Evolutionary conservation across 805 yeast species (phyloP).

Genomic region (Suhomyces tanzawaensis): DNA sequence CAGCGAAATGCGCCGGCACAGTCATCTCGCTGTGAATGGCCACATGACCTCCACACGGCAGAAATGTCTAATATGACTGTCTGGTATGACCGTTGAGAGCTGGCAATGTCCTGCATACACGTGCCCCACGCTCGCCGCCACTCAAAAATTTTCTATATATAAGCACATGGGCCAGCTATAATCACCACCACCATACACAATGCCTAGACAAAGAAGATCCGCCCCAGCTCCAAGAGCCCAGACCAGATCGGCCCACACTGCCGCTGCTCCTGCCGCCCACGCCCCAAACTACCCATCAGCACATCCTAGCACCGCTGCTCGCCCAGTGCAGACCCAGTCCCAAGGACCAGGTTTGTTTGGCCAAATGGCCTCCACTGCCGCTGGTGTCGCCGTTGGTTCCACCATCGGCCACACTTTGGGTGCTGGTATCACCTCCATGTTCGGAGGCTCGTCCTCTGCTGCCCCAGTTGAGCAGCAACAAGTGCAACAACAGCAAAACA

Average conservation of each 20-base stretch:
- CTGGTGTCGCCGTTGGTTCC: conserved; percentile 99
- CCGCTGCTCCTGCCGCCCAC: conserved; percentile 52
- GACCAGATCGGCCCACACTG: conserved; percentile 72
- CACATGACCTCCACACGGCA: too few relatives aligned
- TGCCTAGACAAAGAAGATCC: conserved; percentile 56
- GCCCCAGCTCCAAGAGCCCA: conserved; percentile 50
- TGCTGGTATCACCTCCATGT: conserved; percentile 87
- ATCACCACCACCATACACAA: conserved; percentile 12
- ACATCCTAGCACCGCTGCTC: conserved; percentile 44
- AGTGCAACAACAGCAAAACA: conserved; percentile 38
- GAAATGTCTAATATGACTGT: too few relatives aligned
- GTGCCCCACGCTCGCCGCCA: conserved; percentile 4
- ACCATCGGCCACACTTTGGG: conserved; percentile 96
- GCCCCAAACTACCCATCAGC: conserved; percentile 34
- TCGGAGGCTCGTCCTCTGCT: conserved; percentile 62
- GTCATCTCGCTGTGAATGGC: too few relatives aligned
- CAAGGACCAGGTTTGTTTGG: conserved; percentile 84
- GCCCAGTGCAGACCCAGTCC: conserved; percentile 37
- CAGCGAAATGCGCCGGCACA: too few relatives aligned
- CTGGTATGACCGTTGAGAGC: too few relatives aligned
- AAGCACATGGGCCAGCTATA: background rate
- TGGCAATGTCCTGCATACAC: conserved; percentile 3
- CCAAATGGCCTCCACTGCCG: conserved; percentile 98
- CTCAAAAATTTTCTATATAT: conserved; percentile 7
- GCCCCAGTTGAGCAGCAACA: conserved; percentile 52